A percentile compares a stretch with the other conserved stretches of the same genome.
Conservation (phyloP, 2,329 filamentous ascomycete genomes). For the Clonostachys rhizophaga region DNA sequence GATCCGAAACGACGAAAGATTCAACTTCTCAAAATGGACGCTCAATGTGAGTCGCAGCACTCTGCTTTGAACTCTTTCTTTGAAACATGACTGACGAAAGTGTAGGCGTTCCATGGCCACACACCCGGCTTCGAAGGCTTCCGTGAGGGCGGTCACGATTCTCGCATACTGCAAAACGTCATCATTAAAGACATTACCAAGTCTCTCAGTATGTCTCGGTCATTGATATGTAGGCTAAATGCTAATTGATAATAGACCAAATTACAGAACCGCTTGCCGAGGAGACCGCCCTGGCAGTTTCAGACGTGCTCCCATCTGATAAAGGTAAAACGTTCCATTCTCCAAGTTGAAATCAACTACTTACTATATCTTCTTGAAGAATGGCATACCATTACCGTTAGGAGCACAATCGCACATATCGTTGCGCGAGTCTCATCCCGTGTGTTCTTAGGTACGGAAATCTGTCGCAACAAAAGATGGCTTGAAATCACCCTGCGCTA, state of each 20-base stretch:
- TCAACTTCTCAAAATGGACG: background rate
- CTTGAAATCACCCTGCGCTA: slow-evolving; percentile 37
- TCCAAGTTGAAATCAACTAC: background rate
- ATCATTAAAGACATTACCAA: background rate
- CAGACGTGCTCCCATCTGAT: background rate
- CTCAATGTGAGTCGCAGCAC: background rate
- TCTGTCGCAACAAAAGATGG: slow-evolving; percentile 34
- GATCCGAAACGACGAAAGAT: background rate
- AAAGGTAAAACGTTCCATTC: background rate
- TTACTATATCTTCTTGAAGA: background rate
- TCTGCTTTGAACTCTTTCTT: background rate
- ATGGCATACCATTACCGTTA: slow-evolving; percentile 6
- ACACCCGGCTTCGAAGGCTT: background rate
- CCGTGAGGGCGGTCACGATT: background rate
- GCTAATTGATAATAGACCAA: background rate
- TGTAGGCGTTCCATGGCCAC: background rate
- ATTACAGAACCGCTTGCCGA: background rate
- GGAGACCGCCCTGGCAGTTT: background rate
- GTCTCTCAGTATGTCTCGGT: background rate
- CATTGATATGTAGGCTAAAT: background rate
- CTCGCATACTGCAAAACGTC: background rate
- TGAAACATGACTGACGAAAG: background rate
- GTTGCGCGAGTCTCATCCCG: slow-evolving; percentile 13
- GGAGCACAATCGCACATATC: slow-evolving; percentile 4
- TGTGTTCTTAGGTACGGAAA: slow-evolving; percentile 25